These are phyloP conservation scores for Alternaria novae-zelandiae DNA, from an alignment of 2,329 filamentous ascomycete genomes.

Conservation along the genomic window DNA sequence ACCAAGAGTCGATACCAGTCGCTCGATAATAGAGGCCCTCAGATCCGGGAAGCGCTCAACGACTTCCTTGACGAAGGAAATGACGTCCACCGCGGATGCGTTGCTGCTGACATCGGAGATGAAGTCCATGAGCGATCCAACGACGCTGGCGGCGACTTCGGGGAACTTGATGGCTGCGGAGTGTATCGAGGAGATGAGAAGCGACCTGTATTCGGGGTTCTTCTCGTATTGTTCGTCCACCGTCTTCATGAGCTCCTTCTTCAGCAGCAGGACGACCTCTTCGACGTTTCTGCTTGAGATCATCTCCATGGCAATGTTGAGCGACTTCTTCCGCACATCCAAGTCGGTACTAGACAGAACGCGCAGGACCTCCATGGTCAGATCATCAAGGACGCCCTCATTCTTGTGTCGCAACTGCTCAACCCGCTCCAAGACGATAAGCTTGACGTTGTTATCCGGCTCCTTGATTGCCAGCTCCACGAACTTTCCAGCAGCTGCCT, in stretches of 20 bases:
- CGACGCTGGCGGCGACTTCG: constrained; percentile 94
- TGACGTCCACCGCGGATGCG: constrained; percentile 93
- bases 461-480: constrained; percentile 98
- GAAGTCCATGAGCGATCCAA: constrained; percentile 97
- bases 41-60: constrained; percentile 97
- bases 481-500: constrained; percentile 93
- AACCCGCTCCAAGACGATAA: constrained; percentile 95
- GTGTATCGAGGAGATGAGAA: constrained; percentile 96
- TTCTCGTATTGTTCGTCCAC: constrained; percentile 99
- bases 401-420: constrained; percentile 86
- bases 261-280: constrained; percentile 92
- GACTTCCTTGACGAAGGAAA: constrained; percentile 98
- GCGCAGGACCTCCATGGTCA: constrained; percentile 95
- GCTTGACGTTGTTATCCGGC: constrained; percentile 98
- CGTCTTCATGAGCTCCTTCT: constrained; percentile 97
- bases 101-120: constrained; percentile 99
- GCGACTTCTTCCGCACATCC: constrained; percentile 90
- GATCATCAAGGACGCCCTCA: constrained; percentile 87
- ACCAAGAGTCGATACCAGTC: constrained; percentile 85
- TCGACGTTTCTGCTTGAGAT: constrained; percentile 99
- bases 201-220: constrained; percentile 66
- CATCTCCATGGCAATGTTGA: constrained; percentile 93
- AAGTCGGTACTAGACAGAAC: constrained; percentile 95
- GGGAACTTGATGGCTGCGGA: constrained; percentile 99
- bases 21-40: constrained; percentile 83